A percentile compares a stretch with the other conserved stretches of the same genome.
These are phyloP conservation scores for Anthracocystis panici-leucophaei DNA, from an alignment of 1,284 basidiomycete genomes.

Conservation along the genomic window DNA sequence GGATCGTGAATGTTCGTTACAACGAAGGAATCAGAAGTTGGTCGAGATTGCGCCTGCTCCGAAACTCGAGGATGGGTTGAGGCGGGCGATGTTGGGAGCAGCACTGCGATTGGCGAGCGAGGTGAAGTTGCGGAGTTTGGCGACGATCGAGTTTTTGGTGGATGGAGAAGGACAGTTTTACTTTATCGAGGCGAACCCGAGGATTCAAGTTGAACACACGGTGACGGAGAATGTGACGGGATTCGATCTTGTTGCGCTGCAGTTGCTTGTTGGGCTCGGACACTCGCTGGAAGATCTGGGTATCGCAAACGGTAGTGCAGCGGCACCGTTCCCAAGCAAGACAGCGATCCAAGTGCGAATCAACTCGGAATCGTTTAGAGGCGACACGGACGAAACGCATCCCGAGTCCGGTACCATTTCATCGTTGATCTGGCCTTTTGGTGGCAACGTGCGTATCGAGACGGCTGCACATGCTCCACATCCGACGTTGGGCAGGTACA, in stretches of 20 bases:
- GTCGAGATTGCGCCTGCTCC: constrained; percentile 50
- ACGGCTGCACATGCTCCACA: constrained; percentile 49
- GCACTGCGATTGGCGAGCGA: constrained; percentile 16
- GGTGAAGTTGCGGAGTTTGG: constrained; percentile 26
- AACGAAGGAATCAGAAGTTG: constrained; percentile 50
- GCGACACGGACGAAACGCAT: constrained; percentile 20
- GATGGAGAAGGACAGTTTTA: constrained; percentile 21
- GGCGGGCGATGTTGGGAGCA: constrained; percentile 18
- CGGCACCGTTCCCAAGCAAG: constrained; percentile 8
- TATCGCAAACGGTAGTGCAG: neutral
- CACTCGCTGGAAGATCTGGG: constrained; percentile 18
- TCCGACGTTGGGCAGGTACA: constrained; percentile 16
- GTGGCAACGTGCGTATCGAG: constrained; percentile 48
- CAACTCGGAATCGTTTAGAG: constrained; percentile 43
- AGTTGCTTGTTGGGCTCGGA: constrained; percentile 35
- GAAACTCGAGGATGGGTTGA: neutral
- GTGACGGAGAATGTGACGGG: constrained; percentile 43
- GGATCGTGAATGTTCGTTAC: constrained; percentile 52
- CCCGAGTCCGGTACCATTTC: constrained; percentile 34
- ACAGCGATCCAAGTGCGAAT: constrained; percentile 42
- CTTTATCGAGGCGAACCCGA: constrained; percentile 56
- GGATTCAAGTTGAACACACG: constrained; percentile 57
- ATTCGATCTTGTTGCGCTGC: constrained; percentile 35
- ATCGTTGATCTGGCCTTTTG: constrained; percentile 31
- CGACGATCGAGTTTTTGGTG: constrained; percentile 52